These are phyloP conservation scores for Alloteropsis semialata DNA, from an alignment of 176 grass and related monocot species.

Conservation along the genomic window DNA sequence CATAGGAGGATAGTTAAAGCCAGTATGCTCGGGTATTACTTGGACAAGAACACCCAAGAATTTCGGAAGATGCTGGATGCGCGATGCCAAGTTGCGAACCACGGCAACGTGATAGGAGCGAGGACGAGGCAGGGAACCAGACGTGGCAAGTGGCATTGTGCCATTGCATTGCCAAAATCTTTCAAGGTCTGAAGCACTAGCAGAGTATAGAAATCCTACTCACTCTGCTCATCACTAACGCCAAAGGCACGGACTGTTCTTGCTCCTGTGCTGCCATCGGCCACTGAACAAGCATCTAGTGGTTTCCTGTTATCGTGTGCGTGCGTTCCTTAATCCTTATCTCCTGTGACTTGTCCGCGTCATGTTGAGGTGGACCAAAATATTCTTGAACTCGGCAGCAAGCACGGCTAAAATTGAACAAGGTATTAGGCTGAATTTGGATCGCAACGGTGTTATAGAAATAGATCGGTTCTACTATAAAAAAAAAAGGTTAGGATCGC, in stretches of 20 bases:
- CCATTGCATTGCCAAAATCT: too few relatives aligned
- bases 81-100: background rate
- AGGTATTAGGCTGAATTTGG: too few relatives aligned
- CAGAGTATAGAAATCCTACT: background rate
- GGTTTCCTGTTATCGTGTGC: background rate
- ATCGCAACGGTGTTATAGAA: too few relatives aligned
- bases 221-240: background rate
- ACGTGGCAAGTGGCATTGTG: too few relatives aligned
- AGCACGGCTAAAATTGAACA: too few relatives aligned
- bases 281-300: background rate
- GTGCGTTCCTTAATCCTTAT: background rate
- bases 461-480: too few relatives aligned
- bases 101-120: background rate
- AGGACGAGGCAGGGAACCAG: background rate
- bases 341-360: background rate
- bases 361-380: background rate
- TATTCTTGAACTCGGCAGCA: background rate
- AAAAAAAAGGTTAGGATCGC: too few relatives aligned
- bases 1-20: background rate
- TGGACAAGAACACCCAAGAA: background rate
- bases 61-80: conserved; percentile 3
- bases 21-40: background rate
- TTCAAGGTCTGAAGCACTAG: background rate
- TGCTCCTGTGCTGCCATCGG: background rate
- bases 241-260: background rate